phyloP scores from a whole-genome alignment of 352 stramenopile species.

The Phytophthora pinifolia region DNA sequence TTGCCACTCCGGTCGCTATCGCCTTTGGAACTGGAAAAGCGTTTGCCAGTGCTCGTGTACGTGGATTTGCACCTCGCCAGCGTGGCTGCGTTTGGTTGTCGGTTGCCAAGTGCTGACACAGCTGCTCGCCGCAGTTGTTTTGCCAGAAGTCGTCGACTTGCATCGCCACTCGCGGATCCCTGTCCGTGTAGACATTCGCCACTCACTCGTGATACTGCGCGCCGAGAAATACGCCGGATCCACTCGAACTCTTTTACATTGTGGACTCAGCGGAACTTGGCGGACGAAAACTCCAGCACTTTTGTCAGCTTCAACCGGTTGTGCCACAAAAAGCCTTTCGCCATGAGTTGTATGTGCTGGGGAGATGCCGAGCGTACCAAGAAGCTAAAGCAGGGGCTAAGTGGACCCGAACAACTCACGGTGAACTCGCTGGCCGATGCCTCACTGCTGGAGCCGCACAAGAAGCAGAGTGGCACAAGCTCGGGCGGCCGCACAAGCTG shows the following conservation, averaged over 20 bases:
- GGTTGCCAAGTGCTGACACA: constrained; percentile 9
- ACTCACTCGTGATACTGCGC: no score
- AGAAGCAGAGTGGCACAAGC: constrained; percentile 34
- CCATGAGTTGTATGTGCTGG: constrained; percentile 40
- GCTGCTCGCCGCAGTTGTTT: constrained; percentile 20
- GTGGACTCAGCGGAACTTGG: neutral
- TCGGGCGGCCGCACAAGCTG: constrained; percentile 44
- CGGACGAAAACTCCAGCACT: no score
- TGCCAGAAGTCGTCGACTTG: constrained; percentile 25
- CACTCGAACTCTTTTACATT: constrained; percentile 32
- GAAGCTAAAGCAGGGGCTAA: constrained; percentile 35
- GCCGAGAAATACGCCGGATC: constrained; percentile 12
- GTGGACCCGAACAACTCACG: constrained; percentile 1
- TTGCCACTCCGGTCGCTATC: constrained; percentile 7
- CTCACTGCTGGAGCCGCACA: neutral
- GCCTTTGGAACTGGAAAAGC: neutral
- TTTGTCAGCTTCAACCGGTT: neutral
- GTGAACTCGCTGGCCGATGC: constrained; percentile 7
- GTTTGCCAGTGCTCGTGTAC: constrained; percentile 1
- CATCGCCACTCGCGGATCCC: constrained; percentile 3
- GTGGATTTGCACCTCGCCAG: constrained; percentile 13
- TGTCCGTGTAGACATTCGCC: neutral
- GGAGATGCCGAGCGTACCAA: constrained; percentile 35
- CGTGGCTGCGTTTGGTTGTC: constrained; percentile 6
- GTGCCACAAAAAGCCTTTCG: neutral